Base-by-base conservation (phyloP, 2,329 filamentous ascomycete species). In the Botrytis byssoidea region DNA sequence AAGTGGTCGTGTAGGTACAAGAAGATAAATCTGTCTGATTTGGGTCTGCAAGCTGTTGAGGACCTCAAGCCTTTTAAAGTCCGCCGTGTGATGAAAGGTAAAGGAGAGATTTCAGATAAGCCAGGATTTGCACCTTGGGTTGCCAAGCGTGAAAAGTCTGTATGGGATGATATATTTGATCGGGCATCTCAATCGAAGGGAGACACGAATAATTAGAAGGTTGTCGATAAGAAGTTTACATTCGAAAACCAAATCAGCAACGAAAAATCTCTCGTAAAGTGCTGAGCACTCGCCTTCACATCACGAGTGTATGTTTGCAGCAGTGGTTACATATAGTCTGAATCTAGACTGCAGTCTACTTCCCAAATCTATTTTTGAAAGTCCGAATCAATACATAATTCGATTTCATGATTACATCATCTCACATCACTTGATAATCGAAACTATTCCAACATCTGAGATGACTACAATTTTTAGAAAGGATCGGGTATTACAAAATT, bases 1-100 rank as follows among this genome's bases (percentile, higher is more conserved):
- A 57, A 10, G 10, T 71, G 69, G 69, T 25, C 18, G 9, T 71
- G 69, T 71, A 32, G 44, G 32, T 71, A 71, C 32, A 71, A 51
- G 44, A 71, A 71, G 59, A 51, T 66, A 32, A 51, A 71, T 22
- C 20, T 65, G 2, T 22, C 32, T 3, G 69, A 71, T 48, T 22
- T 71, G 25, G 69, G 59, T 22, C 35, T 71, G 25, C 16, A 66
- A 35, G 69, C 42, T 40, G 44, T 37, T 22, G 37, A 25, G 10
- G 37, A 69, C 20, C 66, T n/a, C 18, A 5, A 48, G 10, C 5
- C 25, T 57, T 42, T 57, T 3, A 14, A 10, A 57, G 22, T 69
- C 37, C 66, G 66, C 6, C 66, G 66, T 37, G 35, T 59, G 10
- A 69, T 69, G 66, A 42, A 57, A n/a, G 22, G n/a, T 16, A 59